Evolutionary conservation across 2,329 filamentous ascomycete species (phyloP).

Genomic region (Elsinoe arachidis): DNA sequence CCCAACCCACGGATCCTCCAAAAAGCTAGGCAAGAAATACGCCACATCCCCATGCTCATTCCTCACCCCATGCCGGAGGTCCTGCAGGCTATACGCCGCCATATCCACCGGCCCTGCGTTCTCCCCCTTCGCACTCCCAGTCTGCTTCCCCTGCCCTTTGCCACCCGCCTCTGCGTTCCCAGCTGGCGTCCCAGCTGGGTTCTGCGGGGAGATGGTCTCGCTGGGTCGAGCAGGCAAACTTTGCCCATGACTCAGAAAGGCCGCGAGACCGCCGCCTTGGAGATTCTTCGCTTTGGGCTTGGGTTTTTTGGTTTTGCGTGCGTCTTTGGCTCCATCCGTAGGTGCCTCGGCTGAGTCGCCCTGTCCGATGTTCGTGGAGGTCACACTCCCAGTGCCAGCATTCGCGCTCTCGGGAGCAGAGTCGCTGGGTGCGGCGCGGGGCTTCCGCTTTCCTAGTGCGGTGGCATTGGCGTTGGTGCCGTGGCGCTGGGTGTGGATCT

Average conservation of each 20-base stretch:
- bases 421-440: not conserved
- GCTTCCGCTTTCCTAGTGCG: slow-evolving; percentile 17
- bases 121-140: not conserved
- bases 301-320: not conserved
- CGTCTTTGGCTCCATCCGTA: not conserved
- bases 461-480: slow-evolving; percentile 25
- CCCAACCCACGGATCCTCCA: slow-evolving; percentile 63
- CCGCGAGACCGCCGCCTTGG: not conserved
- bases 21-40: slow-evolving; percentile 61
- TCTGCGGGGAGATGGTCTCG: not conserved
- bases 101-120: slow-evolving; percentile 1
- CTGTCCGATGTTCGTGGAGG: not conserved
- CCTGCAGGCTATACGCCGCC: slow-evolving; percentile 25
- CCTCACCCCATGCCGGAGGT: slow-evolving; percentile 32
- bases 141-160: not conserved
- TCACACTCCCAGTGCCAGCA: not conserved
- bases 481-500: slow-evolving; percentile 25
- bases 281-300: slow-evolving; percentile 5
- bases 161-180: not conserved
- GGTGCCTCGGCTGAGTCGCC: too few species aligned
- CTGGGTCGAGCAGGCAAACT: not conserved
- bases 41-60: slow-evolving; percentile 52
- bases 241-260: slow-evolving; percentile 6
- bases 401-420: not conserved
- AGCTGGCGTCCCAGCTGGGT: too few species aligned